Evolutionary conservation across 2,329 filamentous ascomycete species (phyloP).

Genomic region (Podosphaera xanthii): DNA sequence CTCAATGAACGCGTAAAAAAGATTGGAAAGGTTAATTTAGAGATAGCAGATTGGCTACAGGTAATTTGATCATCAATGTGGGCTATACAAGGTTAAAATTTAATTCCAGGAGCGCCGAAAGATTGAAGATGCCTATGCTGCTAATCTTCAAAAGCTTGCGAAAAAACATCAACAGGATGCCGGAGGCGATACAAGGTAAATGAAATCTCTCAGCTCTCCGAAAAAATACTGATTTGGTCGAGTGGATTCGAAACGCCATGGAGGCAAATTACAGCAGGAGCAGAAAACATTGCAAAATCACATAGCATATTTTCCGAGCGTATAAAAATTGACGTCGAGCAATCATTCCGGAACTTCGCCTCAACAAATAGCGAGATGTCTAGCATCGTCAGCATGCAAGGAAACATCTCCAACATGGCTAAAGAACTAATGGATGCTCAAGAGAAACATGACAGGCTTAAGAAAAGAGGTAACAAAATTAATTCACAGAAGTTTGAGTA

Average conservation of each 20-base stretch:
- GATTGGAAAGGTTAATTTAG: conserved; percentile 64
- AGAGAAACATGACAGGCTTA: conserved; percentile 66
- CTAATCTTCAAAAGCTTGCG: conserved; percentile 59
- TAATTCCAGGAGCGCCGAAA: conserved; percentile 59
- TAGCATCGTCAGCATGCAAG: conserved; percentile 58
- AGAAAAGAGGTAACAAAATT: conserved; percentile 53
- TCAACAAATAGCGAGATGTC: conserved; percentile 51
- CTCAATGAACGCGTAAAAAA: conserved; percentile 73
- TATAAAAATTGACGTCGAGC: conserved; percentile 75
- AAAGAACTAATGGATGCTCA: conserved; percentile 69
- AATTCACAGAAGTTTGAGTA: conserved; percentile 56
- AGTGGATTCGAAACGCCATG: conserved; percentile 83
- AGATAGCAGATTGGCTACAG: conserved; percentile 94
- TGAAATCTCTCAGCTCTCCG: conserved; percentile 6
- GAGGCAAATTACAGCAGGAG: conserved; percentile 63
- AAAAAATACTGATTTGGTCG: conserved; percentile 10
- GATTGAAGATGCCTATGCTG: conserved; percentile 75
- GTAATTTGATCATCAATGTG: conserved; percentile 24
- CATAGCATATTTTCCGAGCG: conserved; percentile 61
- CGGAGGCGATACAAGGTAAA: conserved; percentile 68
- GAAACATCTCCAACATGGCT: conserved; percentile 58
- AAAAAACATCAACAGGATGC: conserved; percentile 52
- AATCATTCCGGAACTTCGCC: conserved; percentile 55
- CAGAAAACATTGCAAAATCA: conserved; percentile 59
- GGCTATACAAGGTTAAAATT: conserved; percentile 1